A percentile compares a stretch with the other conserved stretches of the same genome.
Evolutionary conservation across 257 asterid genomes (phyloP).

Genomic region (Oldenlandia corymbosa): DNA sequence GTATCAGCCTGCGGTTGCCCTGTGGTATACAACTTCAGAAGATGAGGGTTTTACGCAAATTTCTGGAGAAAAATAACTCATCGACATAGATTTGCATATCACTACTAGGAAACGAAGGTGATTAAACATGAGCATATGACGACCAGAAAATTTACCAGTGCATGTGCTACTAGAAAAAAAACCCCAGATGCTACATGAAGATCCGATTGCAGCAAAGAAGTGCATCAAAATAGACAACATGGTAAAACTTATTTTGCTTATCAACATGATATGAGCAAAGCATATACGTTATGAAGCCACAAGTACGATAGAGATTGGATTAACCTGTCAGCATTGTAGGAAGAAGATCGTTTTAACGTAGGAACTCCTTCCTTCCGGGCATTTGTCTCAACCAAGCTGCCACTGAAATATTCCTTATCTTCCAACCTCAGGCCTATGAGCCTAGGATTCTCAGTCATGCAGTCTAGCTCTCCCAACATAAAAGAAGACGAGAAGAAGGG

Average conservation of each 20-base stretch:
- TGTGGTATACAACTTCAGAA: background rate
- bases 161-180: too few relatives aligned
- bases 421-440: slow-evolving; percentile 52
- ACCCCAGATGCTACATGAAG: background rate
- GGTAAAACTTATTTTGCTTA: background rate
- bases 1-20: background rate
- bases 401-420: slow-evolving; percentile 89
- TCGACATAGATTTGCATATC: background rate
- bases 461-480: slow-evolving; percentile 73
- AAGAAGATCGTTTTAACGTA: slow-evolving; percentile 68
- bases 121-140: background rate
- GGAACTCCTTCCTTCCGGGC: slow-evolving; percentile 59
- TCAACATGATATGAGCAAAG: background rate
- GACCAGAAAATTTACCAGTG: too few relatives aligned
- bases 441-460: slow-evolving; percentile 66
- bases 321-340: slow-evolving; percentile 80
- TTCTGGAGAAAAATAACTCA: background rate
- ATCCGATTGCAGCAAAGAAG: background rate
- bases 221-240: background rate
- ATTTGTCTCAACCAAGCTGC: slow-evolving; percentile 78
- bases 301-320: slow-evolving; percentile 11
- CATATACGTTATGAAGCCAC: background rate
- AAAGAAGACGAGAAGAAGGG: slow-evolving; percentile 72
- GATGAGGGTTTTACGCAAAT: background rate
- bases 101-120: background rate